Evolutionary conservation across 139 green algal genomes (phyloP).

Genomic region (Haematococcus sp.): DNA sequence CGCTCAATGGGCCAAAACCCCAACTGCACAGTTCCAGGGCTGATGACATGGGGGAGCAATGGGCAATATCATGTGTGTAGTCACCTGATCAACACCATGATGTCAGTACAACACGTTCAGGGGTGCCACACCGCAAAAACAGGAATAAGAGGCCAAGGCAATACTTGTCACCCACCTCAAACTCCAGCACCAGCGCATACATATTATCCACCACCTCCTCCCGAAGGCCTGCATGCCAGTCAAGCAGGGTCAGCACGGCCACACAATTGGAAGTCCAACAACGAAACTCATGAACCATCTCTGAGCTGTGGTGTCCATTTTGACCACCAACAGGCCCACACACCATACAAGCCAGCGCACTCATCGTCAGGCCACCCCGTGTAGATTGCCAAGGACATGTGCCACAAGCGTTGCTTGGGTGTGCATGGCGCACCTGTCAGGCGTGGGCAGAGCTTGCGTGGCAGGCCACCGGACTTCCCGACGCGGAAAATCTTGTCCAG

Average conservation of each 20-base stretch:
- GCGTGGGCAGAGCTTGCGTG: slow-evolving; percentile 63
- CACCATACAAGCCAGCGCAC: neutral
- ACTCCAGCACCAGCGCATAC: slow-evolving; percentile 89
- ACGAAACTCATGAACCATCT: too few species aligned
- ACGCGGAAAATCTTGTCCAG: slow-evolving; percentile 90
- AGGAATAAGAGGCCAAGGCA: too few species aligned
- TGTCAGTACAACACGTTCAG: too few species aligned
- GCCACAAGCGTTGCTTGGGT: neutral
- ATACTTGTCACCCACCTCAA: slow-evolving; percentile 49
- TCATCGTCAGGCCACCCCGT: too few species aligned
- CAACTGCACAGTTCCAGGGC: too few species aligned
- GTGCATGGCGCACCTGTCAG: slow-evolving; percentile 45
- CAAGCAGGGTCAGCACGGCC: too few species aligned
- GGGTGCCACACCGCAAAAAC: too few species aligned
- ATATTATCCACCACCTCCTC: slow-evolving; percentile 68
- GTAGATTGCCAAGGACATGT: neutral
- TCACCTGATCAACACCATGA: too few species aligned
- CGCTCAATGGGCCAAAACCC: too few species aligned
- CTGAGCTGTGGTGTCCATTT: too few species aligned
- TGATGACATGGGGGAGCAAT: too few species aligned
- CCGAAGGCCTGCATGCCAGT: slow-evolving; percentile 57
- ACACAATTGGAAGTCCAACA: neutral
- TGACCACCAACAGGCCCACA: neutral
- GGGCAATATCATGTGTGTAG: too few species aligned
- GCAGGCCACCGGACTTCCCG: slow-evolving; percentile 62